These are phyloP conservation scores for Amanita pseudoporphyria DNA, from an alignment of 768 basidiomycete genomes.

Conservation along the genomic window DNA sequence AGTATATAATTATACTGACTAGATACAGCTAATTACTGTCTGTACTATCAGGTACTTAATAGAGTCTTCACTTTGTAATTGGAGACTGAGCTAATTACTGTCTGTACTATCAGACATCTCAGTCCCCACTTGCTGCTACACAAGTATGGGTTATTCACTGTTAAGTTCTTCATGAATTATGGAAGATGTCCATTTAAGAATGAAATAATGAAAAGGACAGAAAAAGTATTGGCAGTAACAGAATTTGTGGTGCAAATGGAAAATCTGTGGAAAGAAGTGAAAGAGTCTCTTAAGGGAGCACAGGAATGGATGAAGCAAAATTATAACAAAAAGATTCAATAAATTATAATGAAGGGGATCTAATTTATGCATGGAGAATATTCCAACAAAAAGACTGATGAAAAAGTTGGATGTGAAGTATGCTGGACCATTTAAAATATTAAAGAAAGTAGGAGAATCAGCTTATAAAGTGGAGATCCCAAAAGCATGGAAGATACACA, in stretches of 20 bases:
- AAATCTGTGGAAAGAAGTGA: not conserved
- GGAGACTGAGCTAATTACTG: no score
- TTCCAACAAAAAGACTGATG: not conserved
- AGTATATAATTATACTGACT: no score
- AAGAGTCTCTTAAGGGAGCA: not conserved
- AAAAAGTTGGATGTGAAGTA: not conserved
- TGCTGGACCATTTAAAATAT: not conserved
- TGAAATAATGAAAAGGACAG: not conserved
- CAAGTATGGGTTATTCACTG: no score
- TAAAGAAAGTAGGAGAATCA: not conserved
- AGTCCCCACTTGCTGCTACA: no score
- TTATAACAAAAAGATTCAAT: not conserved
- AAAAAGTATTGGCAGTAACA: not conserved
- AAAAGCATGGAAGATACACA: not conserved
- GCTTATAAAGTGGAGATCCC: not conserved
- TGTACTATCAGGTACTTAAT: no score
- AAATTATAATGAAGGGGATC: not conserved
- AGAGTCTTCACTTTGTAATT: no score
- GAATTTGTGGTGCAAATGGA: not conserved
- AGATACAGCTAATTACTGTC: no score
- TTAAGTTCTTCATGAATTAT: no score
- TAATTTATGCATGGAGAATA: not conserved
- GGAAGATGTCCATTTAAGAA: no score
- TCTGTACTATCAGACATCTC: no score
- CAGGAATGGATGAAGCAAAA: not conserved